Percentiles rank a stretch among this genome's conserved stretches.
These are phyloP conservation scores for Cystobasidiaceae sp. DNA, from an alignment of 1,284 basidiomycete genomes.

Conservation along the genomic window DNA sequence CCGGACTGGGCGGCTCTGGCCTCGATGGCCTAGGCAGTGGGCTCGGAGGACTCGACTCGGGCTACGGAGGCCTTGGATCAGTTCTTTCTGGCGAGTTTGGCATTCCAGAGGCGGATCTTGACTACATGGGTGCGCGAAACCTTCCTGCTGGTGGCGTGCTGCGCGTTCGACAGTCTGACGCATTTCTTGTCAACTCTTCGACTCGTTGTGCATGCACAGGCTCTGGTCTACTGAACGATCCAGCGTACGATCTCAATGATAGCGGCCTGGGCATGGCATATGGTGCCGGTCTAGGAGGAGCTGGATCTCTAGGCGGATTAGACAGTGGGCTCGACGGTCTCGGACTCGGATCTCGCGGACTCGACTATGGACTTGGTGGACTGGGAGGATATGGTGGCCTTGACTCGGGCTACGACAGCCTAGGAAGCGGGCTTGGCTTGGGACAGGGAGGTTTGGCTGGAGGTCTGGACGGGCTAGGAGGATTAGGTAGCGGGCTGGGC, in stretches of 20 bases:
- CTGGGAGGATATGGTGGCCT: not conserved
- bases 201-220: not conserved
- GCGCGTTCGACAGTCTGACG: not conserved
- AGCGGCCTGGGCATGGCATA: too few relatives aligned
- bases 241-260: not conserved
- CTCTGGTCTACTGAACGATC: not conserved
- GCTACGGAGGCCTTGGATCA: not conserved
- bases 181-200: too few relatives aligned
- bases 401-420: not conserved
- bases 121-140: not conserved
- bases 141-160: not conserved
- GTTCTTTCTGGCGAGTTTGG: conserved; percentile 3
- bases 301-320: not conserved
- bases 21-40: too few relatives aligned
- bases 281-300: not conserved
- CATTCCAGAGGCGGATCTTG: not conserved
- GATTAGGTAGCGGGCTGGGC: not conserved
- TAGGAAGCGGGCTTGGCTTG: conserved; percentile 11
- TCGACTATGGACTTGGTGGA: conserved; percentile 5
- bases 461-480: too few relatives aligned
- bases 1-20: too few relatives aligned
- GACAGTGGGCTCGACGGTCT: not conserved
- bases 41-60: too few relatives aligned
- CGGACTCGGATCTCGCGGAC: not conserved
- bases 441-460: too few relatives aligned